Conservation (phyloP, 768 basidiomycete species). For the Podaxis mareebaensis region DNA sequence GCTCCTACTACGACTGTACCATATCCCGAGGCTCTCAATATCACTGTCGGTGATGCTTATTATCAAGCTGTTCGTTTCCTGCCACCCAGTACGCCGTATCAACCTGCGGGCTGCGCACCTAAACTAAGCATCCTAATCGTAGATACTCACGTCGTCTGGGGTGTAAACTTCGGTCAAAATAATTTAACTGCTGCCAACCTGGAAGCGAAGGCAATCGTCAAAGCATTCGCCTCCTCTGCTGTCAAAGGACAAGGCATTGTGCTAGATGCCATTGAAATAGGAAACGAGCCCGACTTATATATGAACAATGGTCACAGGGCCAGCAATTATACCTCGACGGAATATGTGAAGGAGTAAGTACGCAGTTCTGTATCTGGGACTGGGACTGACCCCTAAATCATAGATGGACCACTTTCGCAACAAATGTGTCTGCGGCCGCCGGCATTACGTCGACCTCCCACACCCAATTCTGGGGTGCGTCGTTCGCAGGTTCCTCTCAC, state of each 20-base stretch:
- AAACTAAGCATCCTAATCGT: constrained; percentile 1
- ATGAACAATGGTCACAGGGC: constrained; percentile 42
- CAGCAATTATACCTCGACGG: constrained; percentile 36
- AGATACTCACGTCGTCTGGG: constrained; percentile 69
- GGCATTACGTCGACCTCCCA: constrained; percentile 36
- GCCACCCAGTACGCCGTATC: constrained; percentile 39
- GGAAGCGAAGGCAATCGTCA: constrained; percentile 46
- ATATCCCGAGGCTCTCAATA: constrained; percentile 66
- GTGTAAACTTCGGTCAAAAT: constrained; percentile 59
- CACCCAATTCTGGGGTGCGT: constrained; percentile 47
- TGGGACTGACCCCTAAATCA: neutral
- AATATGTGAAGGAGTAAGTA: constrained; percentile 53
- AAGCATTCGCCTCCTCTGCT: constrained; percentile 45
- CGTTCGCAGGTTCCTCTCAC: constrained; percentile 53
- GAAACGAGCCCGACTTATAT: constrained; percentile 65
- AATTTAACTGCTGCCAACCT: constrained; percentile 52
- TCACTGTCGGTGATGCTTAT: constrained; percentile 58
- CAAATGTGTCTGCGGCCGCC: constrained; percentile 43
- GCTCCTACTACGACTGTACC: constrained; percentile 48
- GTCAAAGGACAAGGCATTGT: constrained; percentile 41
- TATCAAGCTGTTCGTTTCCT: constrained; percentile 55
- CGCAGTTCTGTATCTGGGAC: neutral
- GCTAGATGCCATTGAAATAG: constrained; percentile 61
- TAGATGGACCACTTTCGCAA: constrained; percentile 57
- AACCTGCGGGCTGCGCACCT: neutral